Base-by-base conservation (phyloP, 2,329 filamentous ascomycete species). In the Aspergillus sp. region DNA sequence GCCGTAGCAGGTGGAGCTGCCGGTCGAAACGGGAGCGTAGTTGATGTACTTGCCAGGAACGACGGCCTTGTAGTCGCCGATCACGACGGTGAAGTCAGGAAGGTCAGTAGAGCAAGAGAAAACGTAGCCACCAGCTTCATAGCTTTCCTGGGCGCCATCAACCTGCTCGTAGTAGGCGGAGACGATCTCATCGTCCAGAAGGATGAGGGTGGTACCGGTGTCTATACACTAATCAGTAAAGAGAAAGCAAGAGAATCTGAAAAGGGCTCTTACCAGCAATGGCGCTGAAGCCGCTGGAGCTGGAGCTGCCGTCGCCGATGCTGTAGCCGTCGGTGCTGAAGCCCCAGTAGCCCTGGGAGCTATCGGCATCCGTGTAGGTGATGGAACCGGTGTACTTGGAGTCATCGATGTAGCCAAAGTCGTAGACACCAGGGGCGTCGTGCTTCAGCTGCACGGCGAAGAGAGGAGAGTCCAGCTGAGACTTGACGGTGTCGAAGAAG, bases 161-260 rank as follows among this genome's bases (percentile, higher is more conserved):
- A 91, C 81, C 62, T 84, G 71, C 39, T 72, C 70, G 78, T 89
- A 91, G 81, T 90, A 91, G 45, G 78, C 81, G 0, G 74, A 67
- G 64, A 86, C 82, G 61, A 88, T 79, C 32, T 71, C 65, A 58
- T 81, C 71, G 25, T 85, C 84, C 17, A 88, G 74, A 64, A 89
- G 80, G 58, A 90, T 75, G 30, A 91, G 84, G 1, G 87, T 88
- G 58, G 89, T 91, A 57, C 89, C 89, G 2, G 89, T 91, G 77
- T 91, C 89, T 69, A 8, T 30, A 15, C 30, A 19, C 3, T 2
- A 47, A 48, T 41, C 17, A 32, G 17, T 12, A 28, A 36, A 19
- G n/a, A 53, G 19, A 12, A 6, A 19, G 23, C 15, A 3, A 30
- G 38, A 28, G 2, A 8, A 28, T 28, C 25, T 2, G 19, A 7